Base-by-base conservation (phyloP, 139 green algal species). In the Tetradesmus lagerheimii region DNA sequence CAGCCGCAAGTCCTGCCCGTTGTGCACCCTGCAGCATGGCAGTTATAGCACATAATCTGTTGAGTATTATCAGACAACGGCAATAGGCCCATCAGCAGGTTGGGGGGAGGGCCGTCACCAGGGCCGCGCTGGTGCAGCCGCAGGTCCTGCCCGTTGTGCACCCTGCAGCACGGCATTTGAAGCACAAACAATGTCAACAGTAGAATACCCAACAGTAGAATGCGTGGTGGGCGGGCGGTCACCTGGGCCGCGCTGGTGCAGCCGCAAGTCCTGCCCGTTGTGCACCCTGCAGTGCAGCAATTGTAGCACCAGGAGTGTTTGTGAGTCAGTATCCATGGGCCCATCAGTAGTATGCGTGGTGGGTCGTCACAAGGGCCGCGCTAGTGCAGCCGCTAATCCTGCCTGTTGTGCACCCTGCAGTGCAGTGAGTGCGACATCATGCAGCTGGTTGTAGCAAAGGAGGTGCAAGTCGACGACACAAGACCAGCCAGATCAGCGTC, bases 121-220 rank as follows among this genome's bases (percentile, higher is more conserved):
- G 27, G 4, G 0, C 16, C 29, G 1, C 27, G 14, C 39, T 50
- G 4, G 4, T 86, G 15, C 38, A 87, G 45, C 38, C 34, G 16
- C 87, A 91, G 50, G 16, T 85, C 78, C 34, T 91, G 87, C 2
- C 87, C 87, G 31, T 91, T 79, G 78, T 80, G 66, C 25, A 91
- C 57, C 87, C 87, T 91, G 76, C 66, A 38, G 43, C 4, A 16
- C 82, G 78, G 78, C n/a, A n/a, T n/a, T n/a, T n/a, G 15, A 53
- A 25, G 11, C 5, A 37, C 37, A 45, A 15, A 8, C 41, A 11
- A 14, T 23, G 20, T 50, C 12, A 78, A 20, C 29, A 39, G 16
- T 78, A 35, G 14, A 11, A 35, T 12, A 14, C 29, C 12, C 9
- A 78, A 15, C 29, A 34, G 14, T 16, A 78, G 29, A 35, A 38